Base-by-base conservation (phyloP, 306 rosid genomes). In the Elaeagnus macrophylla region DNA sequence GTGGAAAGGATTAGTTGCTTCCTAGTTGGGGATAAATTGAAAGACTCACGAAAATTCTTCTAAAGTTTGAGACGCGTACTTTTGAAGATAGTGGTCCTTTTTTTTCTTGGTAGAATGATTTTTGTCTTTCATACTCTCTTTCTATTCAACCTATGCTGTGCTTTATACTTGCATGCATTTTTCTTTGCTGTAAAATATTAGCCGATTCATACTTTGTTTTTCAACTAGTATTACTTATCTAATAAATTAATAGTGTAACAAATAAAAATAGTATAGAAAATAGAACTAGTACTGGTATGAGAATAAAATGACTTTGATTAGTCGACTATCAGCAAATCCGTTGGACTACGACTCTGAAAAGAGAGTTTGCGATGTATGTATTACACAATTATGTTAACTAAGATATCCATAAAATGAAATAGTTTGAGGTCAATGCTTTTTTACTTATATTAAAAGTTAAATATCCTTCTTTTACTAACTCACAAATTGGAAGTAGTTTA, bases 281-380 rank as follows among this genome's bases (percentile, higher is more conserved):
- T 5, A 25, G 4, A 25, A 25, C 32, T 2, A 5, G 4, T 25
- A 25, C 32, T 2, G 32, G 4, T 25, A 3, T 25, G 4, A 25
- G 32, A 25, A 25, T 25, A 25, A 25, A 25, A 25, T 5, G 4
- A 25, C 4, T 25, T 25, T n/a, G n/a, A n/a, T n/a, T n/a, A n/a
- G n/a, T n/a, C n/a, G 97, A 94, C 69, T 89, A 89, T 77, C 97
- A 86, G 12, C 97, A 89, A 72, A 79, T 95, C 58, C 95, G 89
- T 60, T 89, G 83, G 78, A 86, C 72, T 83, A 89, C 37, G 56
- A 71, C 36, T 73, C 94, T 71, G 95, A 79, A 39, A 70, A 70
- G 71, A 77, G 82, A 72, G 97, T 90, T 66, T 70, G 72, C 58
- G 86, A 90, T 86, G 97, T 81, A 44, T 40, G 55, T 59, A 39